A percentile compares a stretch with the other conserved stretches of the same genome.
Conservation (phyloP, 2,329 filamentous ascomycete genomes). For the Beauveria varroae region DNA sequence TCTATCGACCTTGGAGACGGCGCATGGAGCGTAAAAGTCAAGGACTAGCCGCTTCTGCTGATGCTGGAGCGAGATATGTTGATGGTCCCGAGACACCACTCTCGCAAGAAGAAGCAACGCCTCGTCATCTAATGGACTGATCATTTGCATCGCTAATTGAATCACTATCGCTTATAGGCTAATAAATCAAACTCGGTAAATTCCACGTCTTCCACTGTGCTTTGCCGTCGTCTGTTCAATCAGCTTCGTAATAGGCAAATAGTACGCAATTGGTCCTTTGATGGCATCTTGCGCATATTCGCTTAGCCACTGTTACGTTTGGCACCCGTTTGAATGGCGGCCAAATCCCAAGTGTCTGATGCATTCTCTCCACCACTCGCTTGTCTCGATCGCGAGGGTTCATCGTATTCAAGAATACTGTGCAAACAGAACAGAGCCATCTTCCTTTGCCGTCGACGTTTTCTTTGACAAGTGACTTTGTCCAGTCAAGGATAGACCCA, state of each 20-base stretch:
- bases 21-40: conserved; percentile 26
- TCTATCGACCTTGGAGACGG: conserved; percentile 73
- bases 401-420: conserved; percentile 7
- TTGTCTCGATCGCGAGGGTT: not conserved
- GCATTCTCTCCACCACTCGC: not conserved
- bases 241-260: not conserved
- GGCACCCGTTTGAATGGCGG: conserved; percentile 13
- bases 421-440: conserved; percentile 17
- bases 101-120: not conserved
- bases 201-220: not conserved
- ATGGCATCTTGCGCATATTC: conserved; percentile 14
- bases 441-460: conserved; percentile 8
- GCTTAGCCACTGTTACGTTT: conserved; percentile 4
- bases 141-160: not conserved
- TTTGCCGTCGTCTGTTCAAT: not conserved
- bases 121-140: conserved; percentile 9
- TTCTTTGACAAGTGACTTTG: not conserved
- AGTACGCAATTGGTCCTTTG: conserved; percentile 12
- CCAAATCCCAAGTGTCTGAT: conserved; percentile 6
- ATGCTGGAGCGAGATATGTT: conserved; percentile 1
- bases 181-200: not conserved
- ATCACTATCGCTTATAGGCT: not conserved
- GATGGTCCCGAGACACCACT: conserved; percentile 8
- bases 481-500: not conserved
- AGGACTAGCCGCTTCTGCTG: conserved; percentile 3